These are phyloP conservation scores for Fusarium sp. DNA, from an alignment of 2,329 filamentous ascomycete species.

Conservation along the genomic window DNA sequence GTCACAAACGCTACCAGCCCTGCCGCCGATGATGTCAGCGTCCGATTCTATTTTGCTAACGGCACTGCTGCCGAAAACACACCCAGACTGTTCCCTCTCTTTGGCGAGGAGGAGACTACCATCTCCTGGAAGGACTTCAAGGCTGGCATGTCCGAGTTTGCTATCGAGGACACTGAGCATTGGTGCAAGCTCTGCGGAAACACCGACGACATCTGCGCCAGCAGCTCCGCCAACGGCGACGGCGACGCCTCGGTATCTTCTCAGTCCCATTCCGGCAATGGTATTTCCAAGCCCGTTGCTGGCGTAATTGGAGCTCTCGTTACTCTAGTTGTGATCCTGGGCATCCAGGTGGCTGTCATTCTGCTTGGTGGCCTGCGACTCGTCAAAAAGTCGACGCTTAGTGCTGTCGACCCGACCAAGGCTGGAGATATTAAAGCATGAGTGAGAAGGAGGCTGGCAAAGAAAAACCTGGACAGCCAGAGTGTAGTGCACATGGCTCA, in stretches of 20 bases:
- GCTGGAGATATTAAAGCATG: constrained; percentile 38
- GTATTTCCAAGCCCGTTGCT: constrained; percentile 75
- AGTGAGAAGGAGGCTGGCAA: background rate
- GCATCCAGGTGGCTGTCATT: constrained; percentile 55
- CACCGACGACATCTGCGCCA: constrained; percentile 71
- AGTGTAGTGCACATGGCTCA: background rate
- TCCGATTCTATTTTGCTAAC: constrained; percentile 70
- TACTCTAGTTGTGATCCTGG: constrained; percentile 61
- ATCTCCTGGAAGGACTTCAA: constrained; percentile 77
- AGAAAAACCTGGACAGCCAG: background rate
- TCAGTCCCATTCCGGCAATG: constrained; percentile 45
- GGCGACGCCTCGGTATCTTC: constrained; percentile 29
- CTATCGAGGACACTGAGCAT: constrained; percentile 67
- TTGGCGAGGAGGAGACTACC: constrained; percentile 63
- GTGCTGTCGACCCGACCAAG: constrained; percentile 14
- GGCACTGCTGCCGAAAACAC: constrained; percentile 64
- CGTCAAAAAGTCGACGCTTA: constrained; percentile 57
- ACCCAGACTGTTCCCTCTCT: constrained; percentile 63
- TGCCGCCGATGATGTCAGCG: constrained; percentile 57
- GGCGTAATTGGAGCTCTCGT: constrained; percentile 83
- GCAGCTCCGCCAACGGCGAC: constrained; percentile 33
- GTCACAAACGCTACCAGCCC: constrained; percentile 64
- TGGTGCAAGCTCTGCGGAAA: constrained; percentile 85
- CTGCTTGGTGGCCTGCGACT: constrained; percentile 56
- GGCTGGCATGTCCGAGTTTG: constrained; percentile 68